Base-by-base conservation (phyloP, 441 rosid species). In the Mallotus japonicus region DNA sequence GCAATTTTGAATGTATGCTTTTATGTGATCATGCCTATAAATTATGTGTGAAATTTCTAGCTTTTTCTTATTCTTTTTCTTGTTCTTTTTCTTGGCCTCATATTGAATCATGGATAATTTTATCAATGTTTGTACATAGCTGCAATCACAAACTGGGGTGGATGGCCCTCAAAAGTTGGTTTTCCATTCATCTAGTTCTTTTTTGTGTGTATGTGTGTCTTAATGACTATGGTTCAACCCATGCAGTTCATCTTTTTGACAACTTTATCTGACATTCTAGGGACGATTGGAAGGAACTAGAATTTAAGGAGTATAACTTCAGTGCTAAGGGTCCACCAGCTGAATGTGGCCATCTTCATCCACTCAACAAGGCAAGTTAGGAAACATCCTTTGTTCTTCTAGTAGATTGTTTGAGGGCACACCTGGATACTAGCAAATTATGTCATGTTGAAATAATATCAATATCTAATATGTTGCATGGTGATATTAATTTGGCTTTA, bases 331-430 rank as follows among this genome's bases (percentile, higher is more conserved):
- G 99, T 79, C 92, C 80, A 71, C 93, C 95, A 71, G 73, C 89
- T 75, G 95, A 92, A 77, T 80, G 95, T 79, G 99, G 99, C 58
- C 90, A 92, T 86, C 91, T 95, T 71, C 98, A 95, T 75, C 99
- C 99, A 8, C 91, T 95, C 58, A 95, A 86, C 67, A 92, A 95
- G 95, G 99, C 83, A 84, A 78, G 54, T 13, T 32, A 8, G 16
- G 55, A 16, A 67, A 54, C 50, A 65, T 12, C 28, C 16, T 56
- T 10, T 69, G 32, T 28, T 34, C 14, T 65, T 65, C 40, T 55
- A 10, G 24, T 64, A 8, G 40, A 63, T 24, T 53, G 53, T 53
- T 15, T 20, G 40, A 71, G n/a, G 72, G 28, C n/a, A 34, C 46
- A 19, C 37, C 10, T 34, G 8, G 11, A 6, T 19, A 16, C 46